Conservation (phyloP, 768 basidiomycete genomes). For the Hericium rajendrae region DNA sequence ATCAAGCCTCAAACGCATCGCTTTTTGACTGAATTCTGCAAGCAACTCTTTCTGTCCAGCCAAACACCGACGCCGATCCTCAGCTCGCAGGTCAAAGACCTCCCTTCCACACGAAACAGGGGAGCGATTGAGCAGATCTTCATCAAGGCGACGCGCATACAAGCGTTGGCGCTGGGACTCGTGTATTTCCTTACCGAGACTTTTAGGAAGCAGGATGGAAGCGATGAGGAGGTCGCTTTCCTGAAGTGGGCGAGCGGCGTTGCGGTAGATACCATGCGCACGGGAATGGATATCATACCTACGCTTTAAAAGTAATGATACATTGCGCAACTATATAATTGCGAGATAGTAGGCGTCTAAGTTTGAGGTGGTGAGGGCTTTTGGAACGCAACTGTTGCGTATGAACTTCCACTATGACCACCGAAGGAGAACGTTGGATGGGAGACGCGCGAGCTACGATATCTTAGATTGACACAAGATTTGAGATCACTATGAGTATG, state of each 20-base stretch:
- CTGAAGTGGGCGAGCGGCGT: conserved; percentile 59
- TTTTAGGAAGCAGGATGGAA: conserved; percentile 29
- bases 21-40: conserved; percentile 68
- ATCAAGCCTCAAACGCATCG: conserved; percentile 51
- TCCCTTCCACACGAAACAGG: conserved; percentile 41
- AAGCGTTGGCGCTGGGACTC: conserved; percentile 64
- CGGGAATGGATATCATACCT: conserved; percentile 47
- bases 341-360: neutral
- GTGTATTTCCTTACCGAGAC: conserved; percentile 54
- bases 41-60: conserved; percentile 60
- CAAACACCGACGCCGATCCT: conserved; percentile 67
- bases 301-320: conserved; percentile 15
- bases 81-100: conserved; percentile 23
- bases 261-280: conserved; percentile 61
- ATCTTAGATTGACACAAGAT: neutral
- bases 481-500: conserved; percentile 1
- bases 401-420: conserved; percentile 62
- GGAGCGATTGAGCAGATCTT: conserved; percentile 68
- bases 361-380: conserved; percentile 18
- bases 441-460: conserved; percentile 54
- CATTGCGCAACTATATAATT: neutral
- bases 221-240: conserved; percentile 29
- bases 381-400: conserved; percentile 65
- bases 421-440: conserved; percentile 71
- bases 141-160: conserved; percentile 57